Base-by-base conservation (phyloP, 2,329 filamentous ascomycete genomes). In the Curvularia sp. region DNA sequence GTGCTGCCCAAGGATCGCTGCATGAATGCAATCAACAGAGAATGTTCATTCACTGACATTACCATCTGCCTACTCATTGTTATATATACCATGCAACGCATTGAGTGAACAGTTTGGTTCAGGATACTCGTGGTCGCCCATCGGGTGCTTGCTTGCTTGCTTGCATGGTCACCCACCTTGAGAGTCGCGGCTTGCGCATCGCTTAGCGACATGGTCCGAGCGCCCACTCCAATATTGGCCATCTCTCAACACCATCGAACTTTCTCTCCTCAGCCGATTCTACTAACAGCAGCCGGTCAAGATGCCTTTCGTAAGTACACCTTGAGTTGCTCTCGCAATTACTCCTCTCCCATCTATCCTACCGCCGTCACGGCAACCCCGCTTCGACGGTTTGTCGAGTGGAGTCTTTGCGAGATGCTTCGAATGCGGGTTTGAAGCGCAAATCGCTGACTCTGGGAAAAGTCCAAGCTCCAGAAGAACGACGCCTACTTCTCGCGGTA, bases 401-500 rank as follows among this genome's bases (percentile, higher is more conserved):
- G 64, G 73, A 74, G 74, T 78, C 74, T 74, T 66, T 73, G 74
- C 94, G 97, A 97, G 92, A 92, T 96, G 93, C 93, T 97, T 97
- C 94, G 93, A 82, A 82, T 72, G 69, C 68, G 69, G 81, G 80
- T 75, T 93, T 97, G 93, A 97, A 97, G 93, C 93, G 93, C 88
- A 88, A 97, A 97, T 97, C 97, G 94, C 94, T 97, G 93, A 97
- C 92, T 97, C 91, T 89, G 85, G 84, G 82, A 82, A 72, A 80
- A 97, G 93, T 88, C 91, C 87, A 98, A 98, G 89, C 83, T 89
- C 81, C 87, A 95, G 81, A 98, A 98, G 91, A 97, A 90, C 87
- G 93, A 90, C 83, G 91, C 95, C 80, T 99, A 98, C 92, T 97
- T 91, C 88, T 97, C 92, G 92, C 93, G 95, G 84, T 99, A 91